Conservation (phyloP, 768 basidiomycete genomes). For the Trametes elegans region DNA sequence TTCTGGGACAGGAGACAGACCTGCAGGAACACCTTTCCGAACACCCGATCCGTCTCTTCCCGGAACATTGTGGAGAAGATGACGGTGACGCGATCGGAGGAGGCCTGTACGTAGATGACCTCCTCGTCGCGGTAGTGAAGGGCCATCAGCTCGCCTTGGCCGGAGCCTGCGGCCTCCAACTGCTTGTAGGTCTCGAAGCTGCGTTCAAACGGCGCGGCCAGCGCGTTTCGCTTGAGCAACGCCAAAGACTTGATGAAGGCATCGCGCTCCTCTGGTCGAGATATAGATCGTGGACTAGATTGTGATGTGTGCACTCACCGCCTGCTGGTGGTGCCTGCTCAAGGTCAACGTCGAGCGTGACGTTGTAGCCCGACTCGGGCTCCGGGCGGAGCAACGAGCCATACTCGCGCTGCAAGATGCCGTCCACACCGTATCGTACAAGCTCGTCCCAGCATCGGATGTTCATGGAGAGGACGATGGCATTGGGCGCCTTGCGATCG, state of each 20-base stretch:
- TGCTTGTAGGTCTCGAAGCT: conserved; percentile 83
- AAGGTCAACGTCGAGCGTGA: conserved; percentile 83
- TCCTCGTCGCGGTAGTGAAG: conserved; percentile 97
- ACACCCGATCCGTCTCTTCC: conserved; percentile 96
- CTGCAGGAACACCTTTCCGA: conserved; percentile 98
- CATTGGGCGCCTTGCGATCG: conserved; percentile 67
- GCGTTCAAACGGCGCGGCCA: conserved; percentile 91
- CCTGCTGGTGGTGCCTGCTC: conserved; percentile 79
- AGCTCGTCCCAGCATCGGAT: conserved; percentile 98
- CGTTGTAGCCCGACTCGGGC: conserved; percentile 85
- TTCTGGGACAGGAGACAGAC: conserved; percentile 37
- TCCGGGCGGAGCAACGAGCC: conserved; percentile 63
- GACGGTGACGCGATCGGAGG: conserved; percentile 93
- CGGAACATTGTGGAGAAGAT: conserved; percentile 96
- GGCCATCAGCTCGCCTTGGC: conserved; percentile 83
- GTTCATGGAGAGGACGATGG: conserved; percentile 87
- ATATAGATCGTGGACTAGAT: conserved; percentile 11
- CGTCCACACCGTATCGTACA: conserved; percentile 78
- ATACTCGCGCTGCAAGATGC: conserved; percentile 81
- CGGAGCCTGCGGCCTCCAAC: conserved; percentile 68
- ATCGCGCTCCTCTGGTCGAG: conserved; percentile 66
- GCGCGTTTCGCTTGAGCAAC: conserved; percentile 86
- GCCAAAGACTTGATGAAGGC: conserved; percentile 79
- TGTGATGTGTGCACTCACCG: conserved; percentile 48
- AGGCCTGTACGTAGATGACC: conserved; percentile 93